These are phyloP conservation scores for Epichloe amarillans DNA, from an alignment of 2,329 filamentous ascomycete species.

Conservation along the genomic window DNA sequence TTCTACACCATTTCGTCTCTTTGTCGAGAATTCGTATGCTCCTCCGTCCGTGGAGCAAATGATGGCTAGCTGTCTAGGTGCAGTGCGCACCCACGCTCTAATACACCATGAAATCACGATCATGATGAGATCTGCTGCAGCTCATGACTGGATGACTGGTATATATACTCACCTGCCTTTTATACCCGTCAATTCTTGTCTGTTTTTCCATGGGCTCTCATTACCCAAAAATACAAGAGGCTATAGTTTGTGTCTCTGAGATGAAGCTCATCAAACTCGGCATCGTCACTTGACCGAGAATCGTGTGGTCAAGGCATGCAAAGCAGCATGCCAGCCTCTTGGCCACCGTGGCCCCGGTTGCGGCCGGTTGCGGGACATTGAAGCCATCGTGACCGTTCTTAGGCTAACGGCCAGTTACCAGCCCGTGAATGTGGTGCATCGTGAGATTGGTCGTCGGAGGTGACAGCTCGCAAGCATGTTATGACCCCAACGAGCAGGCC, in stretches of 20 bases:
- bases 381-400: constrained; percentile 10
- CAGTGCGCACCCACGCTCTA: neutral
- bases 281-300: constrained; percentile 6
- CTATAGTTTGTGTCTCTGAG: constrained; percentile 4
- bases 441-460: neutral
- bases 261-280: neutral
- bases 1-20: neutral
- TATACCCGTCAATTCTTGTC: too few relatives aligned
- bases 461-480: constrained; percentile 7
- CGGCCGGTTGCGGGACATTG: constrained; percentile 5
- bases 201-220: too few relatives aligned
- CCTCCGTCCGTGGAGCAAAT: neutral
- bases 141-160: neutral
- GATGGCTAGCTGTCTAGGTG: neutral
- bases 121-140: neutral
- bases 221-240: too few relatives aligned
- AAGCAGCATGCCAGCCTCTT: constrained; percentile 8
- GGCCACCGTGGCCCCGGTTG: neutral
- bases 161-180: neutral
- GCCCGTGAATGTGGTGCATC: constrained; percentile 1
- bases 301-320: constrained; percentile 7
- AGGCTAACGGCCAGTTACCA: constrained; percentile 4
- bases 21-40: neutral
- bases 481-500: constrained; percentile 11
- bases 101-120: neutral